Conservation (phyloP, 2,329 filamentous ascomycete genomes). For the Ilyonectria robusta region DNA sequence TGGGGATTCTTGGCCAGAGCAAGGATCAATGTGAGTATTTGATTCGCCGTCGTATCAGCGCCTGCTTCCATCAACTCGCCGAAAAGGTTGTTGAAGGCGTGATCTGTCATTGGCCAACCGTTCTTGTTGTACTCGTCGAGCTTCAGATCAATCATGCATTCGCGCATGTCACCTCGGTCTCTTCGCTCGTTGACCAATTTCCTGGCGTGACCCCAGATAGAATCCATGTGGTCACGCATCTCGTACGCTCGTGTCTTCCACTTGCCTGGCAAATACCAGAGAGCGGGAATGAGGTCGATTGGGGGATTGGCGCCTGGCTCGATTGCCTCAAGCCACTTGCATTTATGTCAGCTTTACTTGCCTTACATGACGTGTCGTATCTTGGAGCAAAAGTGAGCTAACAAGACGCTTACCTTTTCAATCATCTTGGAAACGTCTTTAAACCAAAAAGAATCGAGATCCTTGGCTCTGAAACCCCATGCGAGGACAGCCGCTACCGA, state of each 20-base stretch:
- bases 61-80: slow-evolving; percentile 11
- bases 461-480: too few relatives aligned
- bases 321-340: slow-evolving; percentile 11
- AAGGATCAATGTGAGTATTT: slow-evolving; percentile 2
- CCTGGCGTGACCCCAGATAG: not conserved
- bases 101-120: slow-evolving; percentile 8
- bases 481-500: slow-evolving; percentile 12
- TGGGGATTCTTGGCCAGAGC: slow-evolving; percentile 2
- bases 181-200: not conserved
- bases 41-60: slow-evolving; percentile 7
- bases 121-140: slow-evolving; percentile 7
- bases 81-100: slow-evolving; percentile 11
- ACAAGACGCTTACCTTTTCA: too few relatives aligned
- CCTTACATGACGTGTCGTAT: too few relatives aligned
- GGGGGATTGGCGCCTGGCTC: slow-evolving; percentile 21
- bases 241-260: slow-evolving; percentile 3
- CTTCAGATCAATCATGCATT: slow-evolving; percentile 5
- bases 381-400: too few relatives aligned
- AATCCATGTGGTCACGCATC: slow-evolving; percentile 3
- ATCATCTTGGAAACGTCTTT: too few relatives aligned
- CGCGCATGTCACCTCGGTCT: not conserved
- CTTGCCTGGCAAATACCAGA: slow-evolving; percentile 8
- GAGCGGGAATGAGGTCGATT: slow-evolving; percentile 10
- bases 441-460: too few relatives aligned
- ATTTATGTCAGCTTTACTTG: not conserved